These are phyloP conservation scores for Umbelopsis sp. DNA, from an alignment of 192 early-diverging fungal species.

Conservation along the genomic window DNA sequence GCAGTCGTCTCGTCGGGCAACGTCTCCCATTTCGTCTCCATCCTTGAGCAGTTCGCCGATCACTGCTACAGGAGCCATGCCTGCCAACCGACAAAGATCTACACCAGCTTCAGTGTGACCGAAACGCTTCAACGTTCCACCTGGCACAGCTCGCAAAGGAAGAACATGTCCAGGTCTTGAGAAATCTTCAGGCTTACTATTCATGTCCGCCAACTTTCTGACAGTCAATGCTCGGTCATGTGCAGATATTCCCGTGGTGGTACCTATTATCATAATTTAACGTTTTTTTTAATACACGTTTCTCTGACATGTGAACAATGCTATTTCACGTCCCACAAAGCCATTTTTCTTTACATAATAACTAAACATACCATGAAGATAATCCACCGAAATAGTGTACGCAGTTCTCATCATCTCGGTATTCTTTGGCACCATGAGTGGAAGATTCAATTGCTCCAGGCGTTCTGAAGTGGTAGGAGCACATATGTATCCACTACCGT, in stretches of 20 bases:
- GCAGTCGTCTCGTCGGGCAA: conserved; percentile 95
- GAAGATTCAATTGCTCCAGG: conserved; percentile 83
- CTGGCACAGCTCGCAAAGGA: conserved; percentile 81
- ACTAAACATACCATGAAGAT: conserved; percentile 52
- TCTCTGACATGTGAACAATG: conserved; percentile 15
- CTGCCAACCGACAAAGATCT: conserved; percentile 86
- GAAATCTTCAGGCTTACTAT: conserved; percentile 70
- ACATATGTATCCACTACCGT: conserved; percentile 86
- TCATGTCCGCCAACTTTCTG: conserved; percentile 73
- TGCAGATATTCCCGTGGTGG: conserved; percentile 97
- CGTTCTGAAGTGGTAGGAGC: conserved; percentile 78
- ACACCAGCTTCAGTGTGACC: conserved; percentile 96
- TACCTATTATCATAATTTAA: conserved; percentile 41
- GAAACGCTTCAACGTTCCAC: conserved; percentile 82
- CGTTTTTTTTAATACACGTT: conserved; percentile 12
- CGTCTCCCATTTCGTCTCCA: conserved; percentile 72
- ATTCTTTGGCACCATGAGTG: conserved; percentile 94
- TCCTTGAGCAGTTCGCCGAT: conserved; percentile 94
- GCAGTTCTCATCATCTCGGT: conserved; percentile 91
- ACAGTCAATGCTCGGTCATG: conserved; percentile 85
- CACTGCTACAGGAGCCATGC: conserved; percentile 80
- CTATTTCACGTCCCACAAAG: background rate
- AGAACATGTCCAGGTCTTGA: conserved; percentile 93
- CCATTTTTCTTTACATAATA: background rate
- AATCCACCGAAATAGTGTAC: conserved; percentile 93